phyloP scores from a whole-genome alignment of 2,329 filamentous ascomycete species.

The Aspergillus aculeatus region DNA sequence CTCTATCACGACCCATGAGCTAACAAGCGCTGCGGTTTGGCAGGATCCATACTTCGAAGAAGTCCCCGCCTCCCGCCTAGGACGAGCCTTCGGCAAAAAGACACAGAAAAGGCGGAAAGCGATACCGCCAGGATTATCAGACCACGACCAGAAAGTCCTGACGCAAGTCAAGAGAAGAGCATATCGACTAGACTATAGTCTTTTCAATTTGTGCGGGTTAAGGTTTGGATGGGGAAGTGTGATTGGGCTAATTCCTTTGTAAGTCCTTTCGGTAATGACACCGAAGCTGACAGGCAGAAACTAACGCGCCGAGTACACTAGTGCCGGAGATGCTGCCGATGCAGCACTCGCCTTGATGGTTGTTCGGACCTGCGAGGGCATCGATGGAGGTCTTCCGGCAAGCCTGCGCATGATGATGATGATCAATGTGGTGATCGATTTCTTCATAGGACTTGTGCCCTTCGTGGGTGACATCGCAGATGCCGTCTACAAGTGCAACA shows the following conservation, averaged over 20 bases:
- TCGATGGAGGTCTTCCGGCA: conserved; percentile 69
- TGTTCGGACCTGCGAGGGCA: conserved; percentile 66
- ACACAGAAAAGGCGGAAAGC: conserved; percentile 83
- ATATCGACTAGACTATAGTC: conserved; percentile 78
- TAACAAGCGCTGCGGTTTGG: conserved; percentile 6
- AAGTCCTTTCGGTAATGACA: conserved; percentile 46
- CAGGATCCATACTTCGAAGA: conserved; percentile 90
- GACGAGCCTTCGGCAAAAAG: conserved; percentile 66
- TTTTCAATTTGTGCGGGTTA: conserved; percentile 79
- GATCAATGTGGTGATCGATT: conserved; percentile 65
- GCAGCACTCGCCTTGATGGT: conserved; percentile 72
- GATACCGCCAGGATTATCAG: conserved; percentile 75
- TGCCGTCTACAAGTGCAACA: conserved; percentile 50
- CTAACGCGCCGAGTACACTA: conserved; percentile 30
- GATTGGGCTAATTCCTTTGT: conserved; percentile 79
- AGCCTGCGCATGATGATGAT: conserved; percentile 69
- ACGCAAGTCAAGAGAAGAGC: conserved; percentile 83
- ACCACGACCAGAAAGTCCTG: conserved; percentile 77
- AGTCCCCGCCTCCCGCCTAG: conserved; percentile 69
- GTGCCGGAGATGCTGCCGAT: conserved; percentile 74
- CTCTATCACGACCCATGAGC: not conserved
- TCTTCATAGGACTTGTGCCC: conserved; percentile 51
- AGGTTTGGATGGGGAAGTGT: conserved; percentile 87
- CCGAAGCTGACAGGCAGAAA: not conserved
- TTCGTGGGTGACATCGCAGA: conserved; percentile 51